Evolutionary conservation across 1,284 basidiomycete genomes (phyloP), one percentile per base, ranked within the genome.

Genomic region (Cystobasidiaceae sp.): DNA sequence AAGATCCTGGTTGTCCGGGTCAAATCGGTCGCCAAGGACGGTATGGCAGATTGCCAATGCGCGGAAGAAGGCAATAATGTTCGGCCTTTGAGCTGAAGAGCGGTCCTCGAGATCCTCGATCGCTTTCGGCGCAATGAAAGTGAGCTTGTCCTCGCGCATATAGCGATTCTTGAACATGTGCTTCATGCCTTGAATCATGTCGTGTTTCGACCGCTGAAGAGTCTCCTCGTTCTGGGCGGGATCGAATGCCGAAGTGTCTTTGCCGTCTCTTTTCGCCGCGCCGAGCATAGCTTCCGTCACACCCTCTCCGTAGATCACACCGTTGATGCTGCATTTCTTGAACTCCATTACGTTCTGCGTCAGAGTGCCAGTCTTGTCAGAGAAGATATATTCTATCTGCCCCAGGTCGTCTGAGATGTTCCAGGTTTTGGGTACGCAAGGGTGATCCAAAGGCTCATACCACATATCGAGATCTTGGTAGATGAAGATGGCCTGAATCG

Each of bases 331-430:
- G 73, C 92, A 96, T 76, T 91, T 93, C 77, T 97, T 93, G 79
- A 96, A 97, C 80, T 97, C 93, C 93, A 97, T 98, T 70, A 96
- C 73, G 70, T 79, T 97, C 77, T 97, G 91, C 2, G 93, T 96
- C 60, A 96, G 84, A 1, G 93, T 96, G 15, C 92, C 92, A 0
- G 93, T 96, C 81, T 98, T 98, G 83, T 98, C 93, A 4, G 90
- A 93, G 78, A 97, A 97, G 72, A 97, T 82, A 77, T 97, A 97
- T 80, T 96, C 93, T 77, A 97, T 97, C 79, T 97, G 93, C 27
- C 93, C 93, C 0, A 97, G 84, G 77, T 97, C 93, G 75, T 97
- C 93, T 2, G 91, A 94, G 72, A 97, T 94, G 76, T 93, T 94
- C 93, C 93, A 97, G 13, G 91, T 94, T 79, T 97, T 97, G 44